Base-by-base conservation (phyloP, 129 eudicot genomes). In the Cynara cardunculus region DNA sequence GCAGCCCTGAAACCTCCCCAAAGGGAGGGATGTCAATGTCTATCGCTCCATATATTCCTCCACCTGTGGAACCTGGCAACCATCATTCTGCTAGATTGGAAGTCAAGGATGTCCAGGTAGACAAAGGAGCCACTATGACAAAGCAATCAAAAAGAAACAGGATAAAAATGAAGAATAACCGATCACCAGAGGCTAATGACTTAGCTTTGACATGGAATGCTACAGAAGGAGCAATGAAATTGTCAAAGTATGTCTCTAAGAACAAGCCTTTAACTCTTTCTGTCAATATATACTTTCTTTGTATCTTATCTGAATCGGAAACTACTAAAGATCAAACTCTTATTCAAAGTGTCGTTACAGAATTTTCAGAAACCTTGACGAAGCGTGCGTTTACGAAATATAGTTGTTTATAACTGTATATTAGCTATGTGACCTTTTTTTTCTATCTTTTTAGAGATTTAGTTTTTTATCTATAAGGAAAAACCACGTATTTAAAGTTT, bases 21-120 rank as follows among this genome's bases (percentile, higher is more conserved):
- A 62, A 77, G 19, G 83, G 85, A 73, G 84, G 83, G 44, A 39
- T 80, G 64, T 76, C 89, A 14, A 78, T 76, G 24, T 72, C 90
- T 49, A 61, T 71, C 19, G 72, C 87, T 68, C 73, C 69, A n/a
- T 74, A 87, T 21, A 26, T 41, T 13, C 82, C 78, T 24, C 77
- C 86, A 22, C 76, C 75, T 27, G 66, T 44, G 73, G 69, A 64
- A 26, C 83, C 24, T 27, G 84, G 78, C 5, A 65, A 56, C 68
- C 69, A 53, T 64, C 70, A 76, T 73, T 88, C 91, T 72, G 78
- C 85, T 11, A 93, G 86, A 85, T 78, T 76, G 74, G 99, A 95
- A 71, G 78, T 95, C 19, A 88, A 90, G 74, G 99, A 95, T 84
- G 99, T 95, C 11, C 97, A 92, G 85, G 97, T 92, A 67, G 99